Evolutionary conservation across 352 stramenopile genomes (phyloP), one percentile per base, ranked within the genome.

Genomic region (Bremia lactucae): DNA sequence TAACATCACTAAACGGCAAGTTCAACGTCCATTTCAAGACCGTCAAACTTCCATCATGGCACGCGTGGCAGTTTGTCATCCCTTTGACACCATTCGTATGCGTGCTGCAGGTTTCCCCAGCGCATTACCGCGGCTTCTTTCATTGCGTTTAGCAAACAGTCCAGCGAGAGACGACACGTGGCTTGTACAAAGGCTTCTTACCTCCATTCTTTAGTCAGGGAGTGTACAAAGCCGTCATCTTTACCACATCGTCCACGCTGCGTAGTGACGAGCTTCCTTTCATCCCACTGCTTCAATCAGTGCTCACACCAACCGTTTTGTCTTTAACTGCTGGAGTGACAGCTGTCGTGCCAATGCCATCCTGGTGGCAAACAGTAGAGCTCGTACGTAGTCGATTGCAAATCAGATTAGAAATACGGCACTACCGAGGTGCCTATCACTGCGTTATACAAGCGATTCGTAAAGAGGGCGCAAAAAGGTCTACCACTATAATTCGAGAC

Each of bases 151-250:
- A 54, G 19, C 64, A 78, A 54, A 93, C 78, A 9, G 29, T 90
- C 8, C 50, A 59, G 28, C 60, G 59, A 22, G 80, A 93, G 57
- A 72, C 73, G 5, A 43, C 77, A 26, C 58, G 50, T 16, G 80
- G 68, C 33, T 55, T 93, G 31, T 93, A 90, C 63, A 89, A 88
- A 42, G 80, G 80, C 23, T 87, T 93, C 31, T 59, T 87, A 36
- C 73, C 75, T n/a, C 80, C 80, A 3, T 89, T 93, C 55, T 86
- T 86, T 51, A 87, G 75, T 36, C 80, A 93, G 49, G 80, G 73
- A 0, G 62, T 93, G 36, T 93, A 93, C 73, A 93, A 93, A 52
- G 78, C 80, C 24, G 75, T 93, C 38, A 93, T 93, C 52, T 93
- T 93, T 52, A 87, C 75, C 19, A 82, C 66, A 2, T 86, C 74